A percentile compares a stretch with the other conserved stretches of the same genome.
phyloP scores from a whole-genome alignment of 2,329 filamentous ascomycete genomes.

The Sodiomyces alkalinus region DNA sequence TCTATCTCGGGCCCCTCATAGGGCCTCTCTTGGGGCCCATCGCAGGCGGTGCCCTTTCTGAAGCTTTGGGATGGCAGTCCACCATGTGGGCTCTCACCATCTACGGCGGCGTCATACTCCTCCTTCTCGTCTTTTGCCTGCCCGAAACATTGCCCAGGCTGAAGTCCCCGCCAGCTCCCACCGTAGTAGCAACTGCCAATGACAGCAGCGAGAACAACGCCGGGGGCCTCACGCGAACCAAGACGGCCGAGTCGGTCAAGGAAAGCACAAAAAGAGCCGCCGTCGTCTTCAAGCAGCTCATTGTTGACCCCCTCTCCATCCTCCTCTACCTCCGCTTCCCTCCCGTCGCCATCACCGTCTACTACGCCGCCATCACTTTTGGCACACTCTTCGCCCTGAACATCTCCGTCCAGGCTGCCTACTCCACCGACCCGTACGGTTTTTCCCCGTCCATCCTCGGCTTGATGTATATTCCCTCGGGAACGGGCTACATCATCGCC shows the following conservation, averaged over 20 bases:
- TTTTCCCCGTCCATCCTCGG: slow-evolving; percentile 57
- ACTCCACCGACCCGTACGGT: slow-evolving; percentile 50
- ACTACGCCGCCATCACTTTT: slow-evolving; percentile 62
- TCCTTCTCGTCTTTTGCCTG: slow-evolving; percentile 43
- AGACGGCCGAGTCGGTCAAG: slow-evolving; percentile 47
- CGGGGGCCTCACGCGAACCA: slow-evolving; percentile 29
- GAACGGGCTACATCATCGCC: slow-evolving; percentile 55
- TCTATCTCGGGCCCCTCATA: slow-evolving; percentile 64
- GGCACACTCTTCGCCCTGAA: slow-evolving; percentile 64
- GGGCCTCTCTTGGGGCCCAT: slow-evolving; percentile 51
- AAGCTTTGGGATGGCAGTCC: slow-evolving; percentile 57
- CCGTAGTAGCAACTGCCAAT: slow-evolving; percentile 1
- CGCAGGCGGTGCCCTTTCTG: slow-evolving; percentile 56
- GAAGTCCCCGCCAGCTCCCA: slow-evolving; percentile 8
- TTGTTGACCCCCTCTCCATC: slow-evolving; percentile 60
- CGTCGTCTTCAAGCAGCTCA: slow-evolving; percentile 37
- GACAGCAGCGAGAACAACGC: no score
- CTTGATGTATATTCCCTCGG: slow-evolving; percentile 61
- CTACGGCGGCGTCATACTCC: slow-evolving; percentile 45
- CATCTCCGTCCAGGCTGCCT: slow-evolving; percentile 58
- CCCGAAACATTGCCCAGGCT: slow-evolving; percentile 46
- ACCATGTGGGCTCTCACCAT: slow-evolving; percentile 66
- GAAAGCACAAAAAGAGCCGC: slow-evolving; percentile 37
- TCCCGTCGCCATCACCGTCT: slow-evolving; percentile 57
- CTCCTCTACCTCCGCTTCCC: slow-evolving; percentile 60